Evolutionary conservation across 2,329 filamentous ascomycete genomes (phyloP), one percentile per base, ranked within the genome.

Genomic region (Pyrenochaeta sp.): DNA sequence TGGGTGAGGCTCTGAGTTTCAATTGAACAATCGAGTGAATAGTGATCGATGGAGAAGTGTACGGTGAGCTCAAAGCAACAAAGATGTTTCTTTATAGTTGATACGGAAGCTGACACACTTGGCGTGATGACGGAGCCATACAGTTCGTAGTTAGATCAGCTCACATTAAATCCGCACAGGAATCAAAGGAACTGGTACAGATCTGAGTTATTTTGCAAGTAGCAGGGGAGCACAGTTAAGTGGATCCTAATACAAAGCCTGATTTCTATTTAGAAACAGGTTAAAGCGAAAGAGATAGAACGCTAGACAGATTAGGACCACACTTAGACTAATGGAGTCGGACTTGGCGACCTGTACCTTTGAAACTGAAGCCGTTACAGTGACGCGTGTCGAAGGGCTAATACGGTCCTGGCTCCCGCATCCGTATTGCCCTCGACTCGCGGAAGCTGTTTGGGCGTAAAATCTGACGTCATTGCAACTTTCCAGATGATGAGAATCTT

Each of bases 1-100:
- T 19, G 19, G 19, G 50, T 59, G 59, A 13, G 58, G 46, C 44
- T 65, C 59, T 45, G 51, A 50, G 27, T 47, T 60, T 59, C 51
- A 47, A 54, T 27, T 9, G 3, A 45, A 27, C 27, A 12, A 12
- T 42, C n/a, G 39, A 42, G 6, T 42, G 10, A 12, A 6, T 5
- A 4, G 5, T 19, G n/a, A 24, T 22, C 22, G 39, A 22, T 7
- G 39, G 5, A 22, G 39, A 22, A n/a, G n/a, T 5, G n/a, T 42
- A n/a, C 1, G 10, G 6, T 42, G 39, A 42, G 39, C 5, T 24
- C 1, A 8, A 13, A 13, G 32, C 13, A 12, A 7, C 15, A 24
- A 5, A 3, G 39, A 42, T n/a, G 15, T 22, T 19, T 42, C 47
- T 32, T 47, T 47, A 47, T 30, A n/a, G 28, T n/a, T 34, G 9